Conservation (phyloP, 208 protist genomes). For the Zelonia costaricensis region DNA sequence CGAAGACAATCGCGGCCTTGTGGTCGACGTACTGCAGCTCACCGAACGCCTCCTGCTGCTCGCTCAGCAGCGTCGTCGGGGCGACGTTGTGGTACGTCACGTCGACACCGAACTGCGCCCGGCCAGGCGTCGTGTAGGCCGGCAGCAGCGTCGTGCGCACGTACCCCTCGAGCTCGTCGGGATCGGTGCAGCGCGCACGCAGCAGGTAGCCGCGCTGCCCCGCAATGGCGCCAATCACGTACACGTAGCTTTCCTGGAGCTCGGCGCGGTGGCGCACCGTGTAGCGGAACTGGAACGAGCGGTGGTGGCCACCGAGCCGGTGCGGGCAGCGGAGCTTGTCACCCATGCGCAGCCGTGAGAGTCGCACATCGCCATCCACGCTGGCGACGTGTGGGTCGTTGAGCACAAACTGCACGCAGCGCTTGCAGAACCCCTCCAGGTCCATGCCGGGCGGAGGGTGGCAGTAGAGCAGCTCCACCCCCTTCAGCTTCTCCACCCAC, state of each 20-base stretch:
- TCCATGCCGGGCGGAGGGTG: constrained; percentile 66
- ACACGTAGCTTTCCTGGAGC: constrained; percentile 58
- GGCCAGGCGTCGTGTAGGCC: constrained; percentile 41
- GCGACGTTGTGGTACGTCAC: constrained; percentile 60
- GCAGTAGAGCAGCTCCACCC: constrained; percentile 76
- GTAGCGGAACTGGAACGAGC: constrained; percentile 76
- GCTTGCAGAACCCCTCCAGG: constrained; percentile 64
- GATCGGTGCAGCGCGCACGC: constrained; percentile 59
- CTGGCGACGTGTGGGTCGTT: constrained; percentile 64
- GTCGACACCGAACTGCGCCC: constrained; percentile 75
- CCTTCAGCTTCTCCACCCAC: constrained; percentile 78
- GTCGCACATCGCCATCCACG: constrained; percentile 67
- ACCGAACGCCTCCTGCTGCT: constrained; percentile 78
- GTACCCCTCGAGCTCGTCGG: constrained; percentile 80
- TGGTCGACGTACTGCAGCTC: constrained; percentile 85
- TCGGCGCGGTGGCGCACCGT: constrained; percentile 51
- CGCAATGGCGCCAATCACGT: constrained; percentile 74
- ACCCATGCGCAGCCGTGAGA: constrained; percentile 56
- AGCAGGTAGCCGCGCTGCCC: constrained; percentile 80
- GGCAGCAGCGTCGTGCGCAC: constrained; percentile 67
- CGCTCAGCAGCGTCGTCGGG: constrained; percentile 47
- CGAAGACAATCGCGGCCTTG: constrained; percentile 78
- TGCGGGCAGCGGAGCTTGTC: constrained; percentile 64
- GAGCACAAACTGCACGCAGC: constrained; percentile 76
- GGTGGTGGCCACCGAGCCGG: constrained; percentile 52